Percentiles rank a stretch among this genome's conserved stretches.
phyloP scores from a whole-genome alignment of 805 yeast genomes.

The Wickerhamiella allomyrinae region DNA sequence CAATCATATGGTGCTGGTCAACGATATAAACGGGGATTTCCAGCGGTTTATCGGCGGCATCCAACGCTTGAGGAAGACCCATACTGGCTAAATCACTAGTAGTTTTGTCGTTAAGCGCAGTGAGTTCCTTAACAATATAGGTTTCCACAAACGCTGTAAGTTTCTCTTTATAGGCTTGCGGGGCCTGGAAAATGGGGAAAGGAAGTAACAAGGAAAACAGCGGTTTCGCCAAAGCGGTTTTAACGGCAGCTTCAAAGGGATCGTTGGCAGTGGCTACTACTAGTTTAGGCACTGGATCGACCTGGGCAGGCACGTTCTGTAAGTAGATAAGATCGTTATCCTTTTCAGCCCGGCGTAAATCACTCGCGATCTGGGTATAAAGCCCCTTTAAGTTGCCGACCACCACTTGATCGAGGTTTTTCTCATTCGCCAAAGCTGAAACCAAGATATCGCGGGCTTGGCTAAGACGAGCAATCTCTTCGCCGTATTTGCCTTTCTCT shows the following conservation, averaged over 20 bases:
- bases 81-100: slow-evolving; percentile 28
- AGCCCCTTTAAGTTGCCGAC: slow-evolving; percentile 45
- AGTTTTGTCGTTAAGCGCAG: slow-evolving; percentile 16
- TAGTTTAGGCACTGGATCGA: slow-evolving; percentile 16
- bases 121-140: slow-evolving; percentile 27
- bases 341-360: slow-evolving; percentile 43
- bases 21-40: slow-evolving; percentile 44
- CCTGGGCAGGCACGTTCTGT: slow-evolving; percentile 40
- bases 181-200: slow-evolving; percentile 44
- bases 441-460: slow-evolving; percentile 21
- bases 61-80: slow-evolving; percentile 49
- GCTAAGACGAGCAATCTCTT: slow-evolving; percentile 46
- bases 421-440: slow-evolving; percentile 27
- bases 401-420: slow-evolving; percentile 28
- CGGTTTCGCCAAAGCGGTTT: not conserved
- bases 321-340: slow-evolving; percentile 74
- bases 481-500: slow-evolving; percentile 46
- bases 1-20: slow-evolving; percentile 41
- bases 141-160: slow-evolving; percentile 37
- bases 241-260: not conserved
- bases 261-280: not conserved
- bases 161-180: slow-evolving; percentile 55
- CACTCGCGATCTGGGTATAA: slow-evolving; percentile 29
- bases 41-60: slow-evolving; percentile 41
- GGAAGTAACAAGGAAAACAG: slow-evolving; percentile 58